Evolutionary conservation across 768 basidiomycete species (phyloP).

Genomic region (Favolaschia claudopus): DNA sequence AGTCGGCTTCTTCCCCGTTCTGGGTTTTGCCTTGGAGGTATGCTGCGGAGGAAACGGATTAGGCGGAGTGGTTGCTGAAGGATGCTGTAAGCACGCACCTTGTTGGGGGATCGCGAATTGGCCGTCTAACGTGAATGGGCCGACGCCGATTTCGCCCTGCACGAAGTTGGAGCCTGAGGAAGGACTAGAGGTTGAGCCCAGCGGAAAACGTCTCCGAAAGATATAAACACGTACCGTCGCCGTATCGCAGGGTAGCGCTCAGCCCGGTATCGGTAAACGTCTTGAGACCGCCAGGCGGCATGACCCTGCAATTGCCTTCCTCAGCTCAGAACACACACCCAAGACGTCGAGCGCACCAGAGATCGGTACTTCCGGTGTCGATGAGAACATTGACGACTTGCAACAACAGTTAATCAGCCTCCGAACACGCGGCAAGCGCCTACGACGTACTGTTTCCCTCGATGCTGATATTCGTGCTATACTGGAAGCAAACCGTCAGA

Average conservation of each 20-base stretch:
- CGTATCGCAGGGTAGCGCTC: background rate
- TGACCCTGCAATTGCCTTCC: background rate
- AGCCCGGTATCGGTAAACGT: background rate
- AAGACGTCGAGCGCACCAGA: too few relatives aligned
- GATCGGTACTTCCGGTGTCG: constrained; percentile 3
- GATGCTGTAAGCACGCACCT: too few relatives aligned
- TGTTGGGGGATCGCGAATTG: background rate
- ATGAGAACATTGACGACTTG: constrained; percentile 6
- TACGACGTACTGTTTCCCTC: background rate
- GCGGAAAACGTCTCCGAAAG: too few relatives aligned
- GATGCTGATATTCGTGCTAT: constrained; percentile 3
- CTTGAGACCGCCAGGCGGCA: background rate
- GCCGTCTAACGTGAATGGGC: background rate
- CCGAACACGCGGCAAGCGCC: background rate
- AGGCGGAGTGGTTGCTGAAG: too few relatives aligned
- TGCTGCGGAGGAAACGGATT: too few relatives aligned
- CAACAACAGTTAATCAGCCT: background rate
- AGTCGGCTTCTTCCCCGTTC: background rate
- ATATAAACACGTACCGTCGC: too few relatives aligned
- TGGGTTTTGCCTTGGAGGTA: background rate
- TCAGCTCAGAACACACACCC: too few relatives aligned
- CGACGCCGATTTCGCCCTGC: background rate
- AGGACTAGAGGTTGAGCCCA: too few relatives aligned
- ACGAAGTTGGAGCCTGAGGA: constrained; percentile 5
- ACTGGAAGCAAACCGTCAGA: background rate